Base-by-base conservation (phyloP, 371 early-diverging fungal species). In the Lichtheimia corymbifera region DNA sequence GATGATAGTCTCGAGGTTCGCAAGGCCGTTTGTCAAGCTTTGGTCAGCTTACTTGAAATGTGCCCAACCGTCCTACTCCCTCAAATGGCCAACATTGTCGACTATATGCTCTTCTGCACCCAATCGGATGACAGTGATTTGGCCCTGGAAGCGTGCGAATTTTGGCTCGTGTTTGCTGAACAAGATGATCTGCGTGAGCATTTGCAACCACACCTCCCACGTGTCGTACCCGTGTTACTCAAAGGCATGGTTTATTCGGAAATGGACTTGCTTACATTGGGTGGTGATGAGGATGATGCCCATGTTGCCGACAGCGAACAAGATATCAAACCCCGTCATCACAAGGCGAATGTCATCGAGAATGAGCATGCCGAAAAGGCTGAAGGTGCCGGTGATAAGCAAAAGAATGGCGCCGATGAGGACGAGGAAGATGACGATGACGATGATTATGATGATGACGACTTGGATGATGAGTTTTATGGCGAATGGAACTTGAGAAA, bases 401-500 rank as follows among this genome's bases (percentile, higher is more conserved):
- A 51, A 18, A 14, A 47, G 52, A 20, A 55, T 53, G 28, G 61
- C 20, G 54, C 67, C 24, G 54, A 67, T 25, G 79, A 72, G 13
- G 79, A 72, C 22, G 85, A 77, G 4, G 88, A 87, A 7, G 91
- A 90, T 4, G 92, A 90, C n/a, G 93, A 92, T 24, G 91, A 91
- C 5, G 91, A 93, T 47, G 93, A 94, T 20, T 89, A 91, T 35
- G 87, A 90, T 40, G 89, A 89, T 49, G 93, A 92, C 45, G 93
- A 92, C 30, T 95, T 93, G 58, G 91, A 91, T 50, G 96, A 96
- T 28, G 96, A 95, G 50, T 87, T 89, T 43, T 89, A 88, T 59
- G 87, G 86, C 63, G 93, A 94, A 65, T 98, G 98, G 98, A 98
- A 93, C 69, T 72, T 98, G 58, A 91, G 98, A 72, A 98, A 97